A percentile compares a stretch with the other conserved stretches of the same genome.
These are phyloP conservation scores for Dioszegia crocea DNA, from an alignment of 768 basidiomycete genomes.

Conservation along the genomic window DNA sequence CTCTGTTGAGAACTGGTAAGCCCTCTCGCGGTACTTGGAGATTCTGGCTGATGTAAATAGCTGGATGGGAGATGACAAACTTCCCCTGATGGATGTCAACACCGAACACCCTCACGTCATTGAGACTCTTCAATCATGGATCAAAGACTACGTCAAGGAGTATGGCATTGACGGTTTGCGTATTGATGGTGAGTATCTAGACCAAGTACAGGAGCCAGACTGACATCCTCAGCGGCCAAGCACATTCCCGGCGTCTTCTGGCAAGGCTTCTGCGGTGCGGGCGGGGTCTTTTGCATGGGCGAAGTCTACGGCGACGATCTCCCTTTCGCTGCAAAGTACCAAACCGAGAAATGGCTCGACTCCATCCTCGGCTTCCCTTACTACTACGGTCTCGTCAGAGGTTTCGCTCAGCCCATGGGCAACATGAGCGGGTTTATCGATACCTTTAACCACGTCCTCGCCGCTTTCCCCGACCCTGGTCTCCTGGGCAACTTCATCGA, in stretches of 20 bases:
- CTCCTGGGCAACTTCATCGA: slow-evolving; percentile 45
- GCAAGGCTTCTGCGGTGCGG: slow-evolving; percentile 67
- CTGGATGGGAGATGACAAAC: slow-evolving; percentile 73
- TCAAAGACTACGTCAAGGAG: slow-evolving; percentile 62
- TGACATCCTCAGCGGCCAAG: slow-evolving; percentile 52
- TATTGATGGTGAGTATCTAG: slow-evolving; percentile 56
- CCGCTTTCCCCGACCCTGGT: slow-evolving; percentile 37
- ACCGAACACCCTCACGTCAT: slow-evolving; percentile 67
- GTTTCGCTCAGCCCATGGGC: slow-evolving; percentile 33
- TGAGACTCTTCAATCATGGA: slow-evolving; percentile 64
- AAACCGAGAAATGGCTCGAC: slow-evolving; percentile 42
- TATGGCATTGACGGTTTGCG: slow-evolving; percentile 80
- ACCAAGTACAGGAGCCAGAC: slow-evolving; percentile 14
- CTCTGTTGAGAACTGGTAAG: slow-evolving; percentile 41
- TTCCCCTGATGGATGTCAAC: slow-evolving; percentile 74
- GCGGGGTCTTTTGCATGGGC: slow-evolving; percentile 81
- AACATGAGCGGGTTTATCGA: slow-evolving; percentile 44
- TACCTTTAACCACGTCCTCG: slow-evolving; percentile 27
- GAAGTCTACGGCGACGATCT: slow-evolving; percentile 68
- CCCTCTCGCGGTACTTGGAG: background rate
- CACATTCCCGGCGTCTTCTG: slow-evolving; percentile 74
- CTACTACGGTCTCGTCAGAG: slow-evolving; percentile 38
- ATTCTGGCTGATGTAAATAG: slow-evolving; percentile 53
- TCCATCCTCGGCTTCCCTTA: slow-evolving; percentile 42
- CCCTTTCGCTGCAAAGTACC: slow-evolving; percentile 31